phyloP scores from a whole-genome alignment of 345 rosid species.

The Rubroshorea leprosula region DNA sequence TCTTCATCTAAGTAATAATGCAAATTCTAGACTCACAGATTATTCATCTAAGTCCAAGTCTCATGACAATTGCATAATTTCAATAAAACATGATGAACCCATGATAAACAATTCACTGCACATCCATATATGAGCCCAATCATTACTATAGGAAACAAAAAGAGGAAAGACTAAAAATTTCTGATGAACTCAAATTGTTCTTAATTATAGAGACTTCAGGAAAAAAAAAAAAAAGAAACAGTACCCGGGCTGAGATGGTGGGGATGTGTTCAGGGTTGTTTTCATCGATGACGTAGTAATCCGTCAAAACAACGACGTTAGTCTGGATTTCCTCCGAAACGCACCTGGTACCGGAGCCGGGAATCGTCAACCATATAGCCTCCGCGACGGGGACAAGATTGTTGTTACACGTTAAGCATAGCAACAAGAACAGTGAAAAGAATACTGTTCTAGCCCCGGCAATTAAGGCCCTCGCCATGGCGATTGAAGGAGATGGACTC shows the following conservation, averaged over 20 bases:
- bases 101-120: too few relatives aligned
- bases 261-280: slow-evolving; percentile 38
- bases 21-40: too few relatives aligned
- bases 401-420: slow-evolving; percentile 16
- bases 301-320: slow-evolving; percentile 76
- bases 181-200: too few relatives aligned
- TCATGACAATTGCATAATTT: not conserved
- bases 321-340: slow-evolving; percentile 86
- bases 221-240: too few relatives aligned
- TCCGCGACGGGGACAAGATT: slow-evolving; percentile 34
- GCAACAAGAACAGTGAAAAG: slow-evolving; percentile 17
- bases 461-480: slow-evolving; percentile 11
- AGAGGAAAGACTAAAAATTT: slow-evolving; percentile 6
- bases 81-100: not conserved
- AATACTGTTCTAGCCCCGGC: slow-evolving; percentile 4
- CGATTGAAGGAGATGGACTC: not conserved
- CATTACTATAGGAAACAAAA: too few relatives aligned
- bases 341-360: slow-evolving; percentile 80
- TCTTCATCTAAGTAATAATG: too few relatives aligned
- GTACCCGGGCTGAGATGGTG: slow-evolving; percentile 54
- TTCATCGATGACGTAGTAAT: slow-evolving; percentile 69
- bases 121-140: too few relatives aligned
- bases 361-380: slow-evolving; percentile 77
- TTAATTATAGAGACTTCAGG: too few relatives aligned
- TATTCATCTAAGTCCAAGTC: too few relatives aligned